A percentile compares a stretch with the other conserved stretches of the same genome.
Conservation (phyloP, 768 basidiomycete genomes). For the Glaciozyma martinii region DNA sequence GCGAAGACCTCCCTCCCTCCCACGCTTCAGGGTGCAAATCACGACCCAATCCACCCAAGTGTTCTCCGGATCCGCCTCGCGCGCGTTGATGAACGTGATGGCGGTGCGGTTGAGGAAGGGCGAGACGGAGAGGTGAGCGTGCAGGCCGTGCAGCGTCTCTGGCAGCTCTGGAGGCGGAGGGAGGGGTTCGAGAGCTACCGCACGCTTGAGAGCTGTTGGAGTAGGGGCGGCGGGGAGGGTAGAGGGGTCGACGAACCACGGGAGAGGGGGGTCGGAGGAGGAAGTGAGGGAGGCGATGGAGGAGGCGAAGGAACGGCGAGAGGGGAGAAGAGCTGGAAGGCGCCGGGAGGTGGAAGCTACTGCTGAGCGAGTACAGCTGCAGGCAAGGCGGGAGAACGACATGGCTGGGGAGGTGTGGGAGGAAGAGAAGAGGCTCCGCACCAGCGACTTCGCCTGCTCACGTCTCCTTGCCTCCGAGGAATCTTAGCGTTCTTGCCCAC, state of each 20-base stretch:
- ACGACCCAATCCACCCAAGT: constrained; percentile 35
- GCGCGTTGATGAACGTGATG: constrained; percentile 31
- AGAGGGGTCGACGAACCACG: constrained; percentile 26
- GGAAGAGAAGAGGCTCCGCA: no score
- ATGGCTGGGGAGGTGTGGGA: no score
- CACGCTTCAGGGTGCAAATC: constrained; percentile 17
- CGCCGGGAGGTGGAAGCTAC: no score
- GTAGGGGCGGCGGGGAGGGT: constrained; percentile 5
- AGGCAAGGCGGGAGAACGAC: no score
- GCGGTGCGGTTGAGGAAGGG: constrained; percentile 30
- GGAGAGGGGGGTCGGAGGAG: constrained; percentile 2
- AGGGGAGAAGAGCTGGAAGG: no score
- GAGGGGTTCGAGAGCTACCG: constrained; percentile 19
- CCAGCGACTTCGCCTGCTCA: no score
- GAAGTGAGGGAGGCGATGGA: no score
- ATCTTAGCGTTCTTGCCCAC: no score
- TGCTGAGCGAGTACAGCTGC: no score
- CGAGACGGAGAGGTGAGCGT: constrained; percentile 25
- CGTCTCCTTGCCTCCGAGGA: no score
- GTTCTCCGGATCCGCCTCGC: constrained; percentile 23
- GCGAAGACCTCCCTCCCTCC: constrained; percentile 30
- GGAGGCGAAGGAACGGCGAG: no score
- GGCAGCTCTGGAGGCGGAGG: constrained; percentile 25
- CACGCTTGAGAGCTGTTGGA: background rate
- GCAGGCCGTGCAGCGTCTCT: constrained; percentile 18